A percentile compares a stretch with the other conserved stretches of the same genome.
Conservation (phyloP, 345 rosid species). For the Boechera stricta region DNA sequence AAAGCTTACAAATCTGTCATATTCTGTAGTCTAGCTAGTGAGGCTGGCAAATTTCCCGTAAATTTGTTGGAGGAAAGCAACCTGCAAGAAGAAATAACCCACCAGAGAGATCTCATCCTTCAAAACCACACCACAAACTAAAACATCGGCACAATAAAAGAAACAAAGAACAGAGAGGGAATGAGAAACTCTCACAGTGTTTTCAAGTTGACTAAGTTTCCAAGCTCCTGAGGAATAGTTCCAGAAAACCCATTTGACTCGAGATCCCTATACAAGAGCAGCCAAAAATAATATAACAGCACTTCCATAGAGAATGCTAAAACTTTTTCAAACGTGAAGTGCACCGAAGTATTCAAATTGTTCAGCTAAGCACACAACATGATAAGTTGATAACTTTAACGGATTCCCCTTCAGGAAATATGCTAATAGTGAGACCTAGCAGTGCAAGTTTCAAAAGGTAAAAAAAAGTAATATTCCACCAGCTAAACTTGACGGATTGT, state of each 20-base stretch:
- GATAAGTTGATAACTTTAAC: neutral
- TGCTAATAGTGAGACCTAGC: neutral
- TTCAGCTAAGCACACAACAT: conserved; percentile 26
- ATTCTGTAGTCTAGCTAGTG: conserved; percentile 51
- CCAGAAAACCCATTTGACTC: conserved; percentile 66
- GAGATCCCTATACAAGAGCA: conserved; percentile 49
- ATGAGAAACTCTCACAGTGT: conserved; percentile 49
- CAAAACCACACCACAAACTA: neutral
- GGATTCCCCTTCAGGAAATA: conserved; percentile 1
- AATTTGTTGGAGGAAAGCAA: conserved; percentile 63
- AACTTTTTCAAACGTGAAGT: neutral
- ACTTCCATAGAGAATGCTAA: conserved; percentile 16
- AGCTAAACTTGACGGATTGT: conserved; percentile 17
- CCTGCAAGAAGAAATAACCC: conserved; percentile 48
- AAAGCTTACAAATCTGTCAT: conserved; percentile 59
- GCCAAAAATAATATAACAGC: conserved; percentile 9
- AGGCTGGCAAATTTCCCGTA: conserved; percentile 55
- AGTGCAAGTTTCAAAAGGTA: conserved; percentile 17
- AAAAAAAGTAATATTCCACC: neutral
- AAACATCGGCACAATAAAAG: conserved; percentile 14
- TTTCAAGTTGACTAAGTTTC: conserved; percentile 51
- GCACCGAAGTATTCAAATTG: conserved; percentile 13
- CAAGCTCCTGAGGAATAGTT: conserved; percentile 59
- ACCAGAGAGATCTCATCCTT: conserved; percentile 14
- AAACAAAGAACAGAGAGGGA: conserved; percentile 16